Evolutionary conservation across 371 early-diverging fungal genomes (phyloP).

Genomic region (Blakeslea trispora): DNA sequence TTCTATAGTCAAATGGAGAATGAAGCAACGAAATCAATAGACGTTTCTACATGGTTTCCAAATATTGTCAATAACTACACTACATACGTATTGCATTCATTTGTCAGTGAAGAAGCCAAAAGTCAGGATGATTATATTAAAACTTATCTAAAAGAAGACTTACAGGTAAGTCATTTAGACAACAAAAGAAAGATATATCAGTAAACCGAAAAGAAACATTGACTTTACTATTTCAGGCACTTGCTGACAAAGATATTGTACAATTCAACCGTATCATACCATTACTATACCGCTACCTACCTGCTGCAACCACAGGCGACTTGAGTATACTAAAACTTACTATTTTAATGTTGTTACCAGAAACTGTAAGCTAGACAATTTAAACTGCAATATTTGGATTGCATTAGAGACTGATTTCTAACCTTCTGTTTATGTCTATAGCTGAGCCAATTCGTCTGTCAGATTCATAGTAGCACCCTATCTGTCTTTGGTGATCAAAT

Average conservation of each 20-base stretch:
- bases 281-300: conserved; percentile 30
- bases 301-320: conserved; percentile 25
- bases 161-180: conserved; percentile 25
- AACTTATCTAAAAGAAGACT: conserved; percentile 28
- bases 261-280: conserved; percentile 27
- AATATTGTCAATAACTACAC: conserved; percentile 16
- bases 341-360: conserved; percentile 31
- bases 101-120: conserved; percentile 8
- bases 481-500: conserved; percentile 28
- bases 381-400: no score
- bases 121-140: conserved; percentile 12
- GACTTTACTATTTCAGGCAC: conserved; percentile 19
- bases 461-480: no score
- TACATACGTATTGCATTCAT: conserved; percentile 15
- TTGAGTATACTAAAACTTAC: conserved; percentile 26
- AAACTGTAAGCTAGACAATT: conserved; percentile 41
- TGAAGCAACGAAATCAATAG: neutral
- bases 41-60: conserved; percentile 20
- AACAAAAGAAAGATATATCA: no score
- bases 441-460: no score
- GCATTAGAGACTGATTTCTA: no score
- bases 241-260: conserved; percentile 30
- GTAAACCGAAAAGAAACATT: neutral
- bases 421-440: no score
- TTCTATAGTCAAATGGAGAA: conserved; percentile 5